Base-by-base conservation (phyloP, 345 rosid genomes). In the Adansonia digitata region DNA sequence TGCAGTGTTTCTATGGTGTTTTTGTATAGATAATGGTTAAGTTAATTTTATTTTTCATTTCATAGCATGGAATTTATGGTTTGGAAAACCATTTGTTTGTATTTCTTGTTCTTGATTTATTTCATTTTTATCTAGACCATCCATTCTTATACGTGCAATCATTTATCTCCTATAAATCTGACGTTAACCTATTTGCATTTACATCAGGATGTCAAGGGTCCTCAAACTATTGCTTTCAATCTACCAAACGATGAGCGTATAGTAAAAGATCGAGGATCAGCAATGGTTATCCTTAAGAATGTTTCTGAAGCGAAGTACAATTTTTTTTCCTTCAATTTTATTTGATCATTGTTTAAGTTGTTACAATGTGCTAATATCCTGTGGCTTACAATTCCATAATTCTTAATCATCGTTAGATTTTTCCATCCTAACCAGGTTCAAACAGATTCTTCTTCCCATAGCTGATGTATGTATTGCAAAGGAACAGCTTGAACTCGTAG, bases 221-320 rank as follows among this genome's bases (percentile, higher is more conserved):
- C 98, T 75, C 98, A 92, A 77, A 92, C 94, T 63, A 94, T 91
- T 86, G 98, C 98, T 81, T 94, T 86, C 81, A 94, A 92, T 77
- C 84, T 94, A 69, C 98, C 98, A 73, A 94, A 94, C 68, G 98
- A 94, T 82, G 97, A 94, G 82, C 91, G 85, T 48, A 90, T 88
- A 46, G 97, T 92, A 34, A 91, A 91, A 78, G 97, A 91, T 67
- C 88, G 92, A 71, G 98, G 98, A 85, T 90, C 97, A 67, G 90
- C 98, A 57, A 92, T 94, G 97, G 97, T 92, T 79, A 94, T 94
- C 85, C 92, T 94, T 73, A 94, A 92, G 83, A 94, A 92, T 83
- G 84, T 92, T 76, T 86, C 88, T 46, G 97, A 92, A 73, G 97
- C 92, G 53, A 94, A 94, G 98, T 94, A 90, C 3, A 45, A 34